A percentile compares a stretch with the other conserved stretches of the same genome.
Evolutionary conservation across 768 basidiomycete species (phyloP).

Genomic region (Kwoniella sp.): DNA sequence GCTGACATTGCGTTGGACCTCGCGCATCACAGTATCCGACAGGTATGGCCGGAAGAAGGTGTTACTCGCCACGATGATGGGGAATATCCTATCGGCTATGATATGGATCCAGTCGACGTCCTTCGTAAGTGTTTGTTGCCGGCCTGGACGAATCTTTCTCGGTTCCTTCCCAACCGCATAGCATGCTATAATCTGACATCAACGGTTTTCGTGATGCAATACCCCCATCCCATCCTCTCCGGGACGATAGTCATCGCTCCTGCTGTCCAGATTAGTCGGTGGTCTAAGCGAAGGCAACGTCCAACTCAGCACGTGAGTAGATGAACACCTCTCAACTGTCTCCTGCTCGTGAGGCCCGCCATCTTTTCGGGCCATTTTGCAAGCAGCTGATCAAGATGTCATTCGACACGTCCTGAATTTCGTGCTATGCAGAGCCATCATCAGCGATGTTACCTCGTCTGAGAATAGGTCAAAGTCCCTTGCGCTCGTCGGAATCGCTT

Average conservation of each 20-base stretch:
- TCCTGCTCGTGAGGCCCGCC: too few relatives aligned
- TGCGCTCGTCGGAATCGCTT: conserved; percentile 92
- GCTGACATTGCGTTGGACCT: neutral
- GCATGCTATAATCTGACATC: too few relatives aligned
- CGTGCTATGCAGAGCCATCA: conserved; percentile 76
- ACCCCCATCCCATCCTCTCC: too few relatives aligned
- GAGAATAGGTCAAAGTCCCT: conserved; percentile 80
- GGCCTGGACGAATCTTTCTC: too few relatives aligned
- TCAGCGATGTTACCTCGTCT: conserved; percentile 84
- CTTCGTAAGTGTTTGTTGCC: conserved; percentile 62
- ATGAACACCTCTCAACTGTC: too few relatives aligned
- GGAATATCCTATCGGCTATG: conserved; percentile 86
- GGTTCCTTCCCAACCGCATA: too few relatives aligned
- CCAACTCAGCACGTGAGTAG: conserved; percentile 85
- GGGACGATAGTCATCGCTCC: conserved; percentile 42
- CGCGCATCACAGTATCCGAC: conserved; percentile 67
- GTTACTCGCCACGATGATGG: conserved; percentile 83
- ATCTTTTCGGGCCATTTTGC: too few relatives aligned
- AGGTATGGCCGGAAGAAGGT: conserved; percentile 83
- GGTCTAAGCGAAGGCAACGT: conserved; percentile 97
- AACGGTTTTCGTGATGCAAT: too few relatives aligned
- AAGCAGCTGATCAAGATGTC: neutral
- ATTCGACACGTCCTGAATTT: neutral
- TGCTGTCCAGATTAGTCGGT: conserved; percentile 86
- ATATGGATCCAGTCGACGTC: conserved; percentile 90